phyloP scores from a whole-genome alignment of 805 yeast genomes.

The Wilhelminamyces savonicus region DNA sequence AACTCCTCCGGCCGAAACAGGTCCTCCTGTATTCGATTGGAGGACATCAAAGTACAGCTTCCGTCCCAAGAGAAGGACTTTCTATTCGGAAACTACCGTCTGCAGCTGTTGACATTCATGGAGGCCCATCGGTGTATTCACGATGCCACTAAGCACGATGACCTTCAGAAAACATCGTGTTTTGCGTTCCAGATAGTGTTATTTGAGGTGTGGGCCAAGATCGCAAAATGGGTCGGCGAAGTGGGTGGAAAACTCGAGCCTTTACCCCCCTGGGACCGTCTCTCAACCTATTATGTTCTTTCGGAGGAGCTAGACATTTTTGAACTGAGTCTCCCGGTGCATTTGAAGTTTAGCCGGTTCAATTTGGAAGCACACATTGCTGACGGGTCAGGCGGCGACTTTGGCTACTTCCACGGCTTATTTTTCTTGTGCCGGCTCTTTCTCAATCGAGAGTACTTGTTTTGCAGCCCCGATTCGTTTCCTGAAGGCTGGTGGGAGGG shows the following conservation, averaged over 20 bases:
- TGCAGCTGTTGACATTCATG: constrained; percentile 8
- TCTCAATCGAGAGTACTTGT: constrained; percentile 29
- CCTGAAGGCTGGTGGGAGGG: constrained; percentile 22
- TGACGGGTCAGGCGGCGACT: constrained; percentile 22
- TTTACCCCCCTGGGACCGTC: constrained; percentile 20
- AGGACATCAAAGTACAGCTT: constrained; percentile 22
- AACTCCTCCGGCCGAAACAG: constrained; percentile 30
- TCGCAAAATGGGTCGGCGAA: constrained; percentile 35
- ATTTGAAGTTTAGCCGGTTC: constrained; percentile 13
- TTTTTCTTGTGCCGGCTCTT: constrained; percentile 26
- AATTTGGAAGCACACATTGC: constrained; percentile 23
- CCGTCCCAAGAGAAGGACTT: constrained; percentile 29
- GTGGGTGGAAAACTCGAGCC: constrained; percentile 23
- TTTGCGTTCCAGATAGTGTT: constrained; percentile 23
- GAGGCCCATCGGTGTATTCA: constrained; percentile 8
- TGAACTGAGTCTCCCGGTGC: constrained; percentile 17
- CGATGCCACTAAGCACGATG: no score
- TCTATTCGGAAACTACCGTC: constrained; percentile 15
- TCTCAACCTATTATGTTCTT: constrained; percentile 19
- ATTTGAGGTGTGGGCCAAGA: constrained; percentile 31
- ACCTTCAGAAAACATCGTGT: constrained; percentile 8
- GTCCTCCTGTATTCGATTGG: constrained; percentile 24
- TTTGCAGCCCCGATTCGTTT: constrained; percentile 21
- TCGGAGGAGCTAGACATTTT: constrained; percentile 16
- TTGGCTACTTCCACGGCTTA: constrained; percentile 29